Base-by-base conservation (phyloP, 331 rosid genomes). In the Malus hybrid region DNA sequence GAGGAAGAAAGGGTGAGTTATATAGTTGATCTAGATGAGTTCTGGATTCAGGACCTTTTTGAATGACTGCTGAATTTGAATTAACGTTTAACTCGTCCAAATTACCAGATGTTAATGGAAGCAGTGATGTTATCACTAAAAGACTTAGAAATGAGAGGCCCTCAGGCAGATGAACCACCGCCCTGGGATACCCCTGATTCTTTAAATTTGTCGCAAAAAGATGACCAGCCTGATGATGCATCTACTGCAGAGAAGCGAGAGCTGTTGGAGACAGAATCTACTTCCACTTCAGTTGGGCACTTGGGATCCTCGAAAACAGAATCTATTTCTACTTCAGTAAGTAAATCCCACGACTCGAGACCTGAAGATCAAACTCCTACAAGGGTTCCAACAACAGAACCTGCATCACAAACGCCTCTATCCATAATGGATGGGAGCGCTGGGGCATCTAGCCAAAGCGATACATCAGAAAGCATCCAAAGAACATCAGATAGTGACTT, bases 1-100 rank as follows among this genome's bases (percentile, higher is more conserved):
- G 91, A 95, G 83, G 97, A 95, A 88, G 88, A 92, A 76, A 86
- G 82, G 83, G 99, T 95, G 72, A 88, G 92, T 87, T 39, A 27
- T 11, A n/a, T 28, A 31, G 42, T 68, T 24, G 72, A 39, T 33
- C 20, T 74, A n/a, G 27, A 59, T 67, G 60, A 36, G 34, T 19
- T 55, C 42, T 36, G 28, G 61, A 67, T 76, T 36, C 39, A 60
- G 46, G 9, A 33, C 18, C n/a, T 75, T 10, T 31, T 29, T 61
- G 32, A 39, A 31, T 29, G 2, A 16, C 57, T 14, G 39, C 67
- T 68, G 19, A 66, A 32, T 72, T 10, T 39, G 46, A 28, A 46
- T 71, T 76, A 29, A 64, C 19, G 13, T 75, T 70, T 80, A 46
- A 73, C 42, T 76, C 32, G 32, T 75, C 76, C 75, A 65, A 69